Conservation (phyloP, 2,329 filamentous ascomycete genomes). For the Chaetomium strumarium region DNA sequence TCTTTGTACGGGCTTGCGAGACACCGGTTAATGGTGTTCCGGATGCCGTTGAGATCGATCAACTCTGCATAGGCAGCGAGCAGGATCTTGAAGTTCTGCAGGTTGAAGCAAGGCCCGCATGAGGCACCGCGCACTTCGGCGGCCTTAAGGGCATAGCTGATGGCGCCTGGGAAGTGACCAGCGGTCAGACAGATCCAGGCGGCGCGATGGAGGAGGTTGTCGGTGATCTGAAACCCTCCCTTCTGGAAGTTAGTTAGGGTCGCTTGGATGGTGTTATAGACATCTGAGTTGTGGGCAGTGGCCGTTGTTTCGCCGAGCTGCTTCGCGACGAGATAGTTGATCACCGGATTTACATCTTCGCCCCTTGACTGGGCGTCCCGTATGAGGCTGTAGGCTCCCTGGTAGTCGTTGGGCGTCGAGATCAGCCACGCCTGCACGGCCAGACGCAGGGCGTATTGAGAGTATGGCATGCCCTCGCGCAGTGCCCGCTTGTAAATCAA, state of each 20-base stretch:
- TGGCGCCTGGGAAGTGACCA: conserved; percentile 26
- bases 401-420: conserved; percentile 23
- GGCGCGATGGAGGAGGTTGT: conserved; percentile 28
- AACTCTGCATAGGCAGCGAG: conserved; percentile 24
- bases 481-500: conserved; percentile 36
- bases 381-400: conserved; percentile 37
- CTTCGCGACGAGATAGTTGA: conserved; percentile 36
- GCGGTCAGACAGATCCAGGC: conserved; percentile 27
- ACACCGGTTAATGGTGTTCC: conserved; percentile 19
- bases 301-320: conserved; percentile 32
- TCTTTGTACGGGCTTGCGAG: conserved; percentile 21
- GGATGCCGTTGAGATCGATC: conserved; percentile 26
- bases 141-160: conserved; percentile 27
- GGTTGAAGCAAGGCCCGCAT: conserved; percentile 26
- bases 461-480: conserved; percentile 32
- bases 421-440: conserved; percentile 41
- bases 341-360: conserved; percentile 36
- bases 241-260: conserved; percentile 23
- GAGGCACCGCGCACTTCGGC: conserved; percentile 18
- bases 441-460: conserved; percentile 40
- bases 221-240: conserved; percentile 22
- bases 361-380: conserved; percentile 35
- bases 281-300: conserved; percentile 22
- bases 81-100: conserved; percentile 30
- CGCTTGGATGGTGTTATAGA: conserved; percentile 19